Percentiles rank a stretch among this genome's conserved stretches.
Evolutionary conservation across 768 basidiomycete species (phyloP).

Genomic region (Leccinum ochraceum): DNA sequence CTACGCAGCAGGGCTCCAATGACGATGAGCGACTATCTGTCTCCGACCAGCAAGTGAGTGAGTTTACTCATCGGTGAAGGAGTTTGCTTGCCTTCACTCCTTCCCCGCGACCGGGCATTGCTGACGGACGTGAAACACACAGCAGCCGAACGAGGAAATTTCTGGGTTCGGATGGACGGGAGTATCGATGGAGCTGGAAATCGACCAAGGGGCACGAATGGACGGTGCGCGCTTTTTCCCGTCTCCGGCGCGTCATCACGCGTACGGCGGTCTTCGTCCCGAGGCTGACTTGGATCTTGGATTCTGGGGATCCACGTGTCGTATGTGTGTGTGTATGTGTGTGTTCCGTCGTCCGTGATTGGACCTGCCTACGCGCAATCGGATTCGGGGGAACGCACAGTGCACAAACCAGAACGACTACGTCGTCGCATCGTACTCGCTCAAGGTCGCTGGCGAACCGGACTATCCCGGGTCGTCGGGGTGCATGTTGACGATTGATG

Average conservation of each 20-base stretch:
- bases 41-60: conserved; percentile 43
- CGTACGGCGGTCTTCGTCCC: not conserved
- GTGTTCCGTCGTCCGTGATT: conserved; percentile 2
- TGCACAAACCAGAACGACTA: conserved; percentile 54
- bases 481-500: conserved; percentile 63
- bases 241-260: not conserved
- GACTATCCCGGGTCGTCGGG: conserved; percentile 56
- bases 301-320: not conserved
- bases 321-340: not conserved
- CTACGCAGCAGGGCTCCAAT: conserved; percentile 38
- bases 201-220: conserved; percentile 56
- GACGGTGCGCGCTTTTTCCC: conserved; percentile 47
- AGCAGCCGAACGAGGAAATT: conserved; percentile 55
- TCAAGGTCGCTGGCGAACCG: conserved; percentile 56
- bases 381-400: conserved; percentile 32
- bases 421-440: conserved; percentile 60
- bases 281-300: not conserved
- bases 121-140: not conserved
- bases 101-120: not conserved
- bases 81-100: not conserved
- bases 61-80: not conserved
- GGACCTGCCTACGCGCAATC: not conserved
- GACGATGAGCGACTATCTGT: conserved; percentile 53
- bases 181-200: conserved; percentile 61
- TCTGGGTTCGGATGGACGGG: conserved; percentile 55